Percentiles rank a stretch among this genome's conserved stretches.
phyloP scores from a whole-genome alignment of 140 eudicot species.

The Senecio squalidus region DNA sequence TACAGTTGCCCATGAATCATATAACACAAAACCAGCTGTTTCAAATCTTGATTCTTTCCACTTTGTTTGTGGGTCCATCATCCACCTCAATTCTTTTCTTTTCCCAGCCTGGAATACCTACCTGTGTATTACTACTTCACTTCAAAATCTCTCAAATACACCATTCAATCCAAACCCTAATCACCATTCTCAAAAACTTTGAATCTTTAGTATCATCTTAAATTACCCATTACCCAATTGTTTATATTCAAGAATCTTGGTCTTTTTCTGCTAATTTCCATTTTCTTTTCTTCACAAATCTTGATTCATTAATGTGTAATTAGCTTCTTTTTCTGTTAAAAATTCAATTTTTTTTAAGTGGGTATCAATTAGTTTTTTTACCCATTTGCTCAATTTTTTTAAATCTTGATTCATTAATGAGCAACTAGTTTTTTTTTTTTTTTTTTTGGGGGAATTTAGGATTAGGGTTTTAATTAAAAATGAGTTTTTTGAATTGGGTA shows the following conservation, averaged over 20 bases:
- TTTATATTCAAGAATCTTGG: too few species aligned
- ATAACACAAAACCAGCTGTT: too few species aligned
- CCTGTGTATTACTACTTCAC: conserved; percentile 1
- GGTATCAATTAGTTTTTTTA: neutral
- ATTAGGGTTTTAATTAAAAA: conserved; percentile 10
- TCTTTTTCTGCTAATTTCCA: too few species aligned
- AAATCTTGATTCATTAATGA: conserved; percentile 4
- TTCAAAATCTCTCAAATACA: too few species aligned
- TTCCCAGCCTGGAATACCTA: conserved; percentile 97
- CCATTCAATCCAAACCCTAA: conserved; percentile 7
- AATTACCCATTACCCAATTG: conserved; percentile 6
- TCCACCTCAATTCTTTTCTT: conserved; percentile 48
- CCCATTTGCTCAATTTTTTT: neutral
- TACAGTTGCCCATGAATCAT: too few species aligned
- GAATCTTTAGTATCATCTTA: neutral
- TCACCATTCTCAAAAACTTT: neutral
- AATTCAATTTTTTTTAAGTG: neutral
- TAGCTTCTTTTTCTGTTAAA: neutral
- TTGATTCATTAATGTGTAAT: conserved; percentile 7
- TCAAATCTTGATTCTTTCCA: conserved; percentile 25
- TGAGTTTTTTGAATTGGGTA: conserved; percentile 35
- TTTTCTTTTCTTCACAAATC: conserved; percentile 3
- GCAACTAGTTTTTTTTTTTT: neutral
- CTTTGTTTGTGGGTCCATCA: conserved; percentile 46
- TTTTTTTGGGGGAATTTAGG: neutral